Base-by-base conservation (phyloP, 345 rosid species). In the Odontarrhena argentea region DNA sequence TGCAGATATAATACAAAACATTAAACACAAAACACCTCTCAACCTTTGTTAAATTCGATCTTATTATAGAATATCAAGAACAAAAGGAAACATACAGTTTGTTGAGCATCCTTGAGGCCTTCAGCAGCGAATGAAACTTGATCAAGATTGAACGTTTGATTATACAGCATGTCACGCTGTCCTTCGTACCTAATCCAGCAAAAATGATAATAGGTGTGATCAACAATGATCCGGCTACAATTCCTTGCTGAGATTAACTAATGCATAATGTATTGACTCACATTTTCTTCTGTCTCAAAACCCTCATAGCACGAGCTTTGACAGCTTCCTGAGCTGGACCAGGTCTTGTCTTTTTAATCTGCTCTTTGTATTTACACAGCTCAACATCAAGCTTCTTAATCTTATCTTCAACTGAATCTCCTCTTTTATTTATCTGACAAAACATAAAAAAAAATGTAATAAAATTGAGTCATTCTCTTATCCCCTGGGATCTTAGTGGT, bases 41-140 rank as follows among this genome's bases (percentile, higher is more conserved):
- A 32, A 49, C 0, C 3, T 42, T 9, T 26, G 43, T 43, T 6
- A 44, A 10, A 57, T 9, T 58, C 26, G 1, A 45, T 12, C 15
- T 42, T 8, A 9, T 18, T 54, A 10, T 26, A 7, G 6, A 18
- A 41, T 0, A 4, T 4, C 30, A 9, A 43, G 6, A n/a, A 44
- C 2, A 38, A 10, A 22, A 22, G 30, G 12, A 46, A 38, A 58
- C 84, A 50, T 91, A 94, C 97, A 47, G 99, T 91, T 79, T 88
- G 96, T 30, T 94, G 99, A 47, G 97, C 99, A 77, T 94, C 99
- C 81, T 91, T 91, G 76, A 94, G 78, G 22, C 99, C 97, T 81
- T 94, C 97, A 6, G 96, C 64, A 35, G 99, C 97, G 76, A 91
- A 88, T 26, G 96, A 79, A 73, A 94, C 99, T 88, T 94, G 99